phyloP scores from a whole-genome alignment of 768 basidiomycete genomes.

The Phaffia australis region DNA sequence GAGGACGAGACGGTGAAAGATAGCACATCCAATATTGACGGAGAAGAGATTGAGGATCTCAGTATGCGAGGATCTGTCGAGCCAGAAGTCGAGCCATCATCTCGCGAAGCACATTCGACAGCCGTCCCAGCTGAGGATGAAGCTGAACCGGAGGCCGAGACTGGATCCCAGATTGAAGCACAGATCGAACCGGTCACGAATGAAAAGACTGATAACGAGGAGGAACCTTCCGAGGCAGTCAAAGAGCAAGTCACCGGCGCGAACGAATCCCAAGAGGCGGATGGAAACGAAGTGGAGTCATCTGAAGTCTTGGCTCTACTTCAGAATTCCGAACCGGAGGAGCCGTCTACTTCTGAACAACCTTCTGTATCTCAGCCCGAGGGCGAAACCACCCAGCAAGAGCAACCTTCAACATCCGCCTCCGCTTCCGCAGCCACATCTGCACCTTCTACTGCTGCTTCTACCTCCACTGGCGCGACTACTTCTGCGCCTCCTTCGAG shows the following conservation, averaged over 20 bases:
- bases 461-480: neutral
- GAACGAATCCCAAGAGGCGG: slow-evolving; percentile 1
- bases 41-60: neutral
- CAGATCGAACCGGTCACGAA: neutral
- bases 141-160: neutral
- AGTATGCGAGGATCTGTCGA: neutral
- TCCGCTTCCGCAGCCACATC: neutral
- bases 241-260: neutral
- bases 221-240: neutral
- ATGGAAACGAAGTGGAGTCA: neutral
- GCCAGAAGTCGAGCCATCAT: neutral
- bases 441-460: neutral
- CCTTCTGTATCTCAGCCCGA: neutral
- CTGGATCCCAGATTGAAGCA: no score
- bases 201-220: neutral
- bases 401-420: neutral
- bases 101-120: neutral
- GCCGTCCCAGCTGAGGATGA: neutral
- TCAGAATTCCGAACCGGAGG: neutral
- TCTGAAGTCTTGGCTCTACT: no score
- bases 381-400: neutral
- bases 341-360: neutral
- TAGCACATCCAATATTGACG: neutral
- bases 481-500: no score
- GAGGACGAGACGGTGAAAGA: slow-evolving; percentile 17